Conservation (phyloP, 1,284 basidiomycete genomes). For the Ustilago trichophora region DNA sequence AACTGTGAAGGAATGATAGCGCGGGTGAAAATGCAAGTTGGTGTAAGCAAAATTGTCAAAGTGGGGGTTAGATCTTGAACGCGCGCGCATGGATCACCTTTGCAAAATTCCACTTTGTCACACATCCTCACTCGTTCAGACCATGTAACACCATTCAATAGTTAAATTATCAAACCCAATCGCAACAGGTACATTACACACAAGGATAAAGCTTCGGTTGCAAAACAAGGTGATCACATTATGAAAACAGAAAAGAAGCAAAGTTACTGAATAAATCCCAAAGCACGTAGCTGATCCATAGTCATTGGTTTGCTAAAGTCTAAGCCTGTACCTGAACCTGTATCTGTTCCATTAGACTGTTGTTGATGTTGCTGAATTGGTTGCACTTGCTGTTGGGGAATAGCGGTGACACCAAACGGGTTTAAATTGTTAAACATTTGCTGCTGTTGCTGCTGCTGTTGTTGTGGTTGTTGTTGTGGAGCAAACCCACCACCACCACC, state of each 20-base stretch:
- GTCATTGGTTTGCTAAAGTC: conserved; percentile 44
- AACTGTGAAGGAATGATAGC: too few relatives aligned
- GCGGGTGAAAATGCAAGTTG: too few relatives aligned
- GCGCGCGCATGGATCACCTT: conserved; percentile 7
- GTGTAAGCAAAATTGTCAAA: conserved; percentile 9
- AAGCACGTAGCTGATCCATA: conserved; percentile 42
- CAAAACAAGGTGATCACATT: too few relatives aligned
- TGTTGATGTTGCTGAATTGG: too few relatives aligned
- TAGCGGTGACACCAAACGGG: conserved; percentile 1
- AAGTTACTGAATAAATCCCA: conserved; percentile 35
- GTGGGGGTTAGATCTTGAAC: neutral
- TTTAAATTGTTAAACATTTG: conserved; percentile 8
- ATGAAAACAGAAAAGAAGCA: too few relatives aligned
- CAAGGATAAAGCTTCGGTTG: too few relatives aligned
- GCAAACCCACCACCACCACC: too few relatives aligned
- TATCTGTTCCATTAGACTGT: neutral
- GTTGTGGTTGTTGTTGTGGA: neutral
- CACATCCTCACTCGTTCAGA: too few relatives aligned
- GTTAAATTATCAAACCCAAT: too few relatives aligned
- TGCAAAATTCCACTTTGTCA: too few relatives aligned
- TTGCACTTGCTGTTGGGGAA: conserved; percentile 9
- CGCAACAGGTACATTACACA: too few relatives aligned
- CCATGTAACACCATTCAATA: too few relatives aligned
- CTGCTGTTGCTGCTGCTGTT: conserved; percentile 15
- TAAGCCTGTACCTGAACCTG: neutral